Base-by-base conservation (phyloP, 2,329 filamentous ascomycete genomes). In the Nigrospora oryzae region DNA sequence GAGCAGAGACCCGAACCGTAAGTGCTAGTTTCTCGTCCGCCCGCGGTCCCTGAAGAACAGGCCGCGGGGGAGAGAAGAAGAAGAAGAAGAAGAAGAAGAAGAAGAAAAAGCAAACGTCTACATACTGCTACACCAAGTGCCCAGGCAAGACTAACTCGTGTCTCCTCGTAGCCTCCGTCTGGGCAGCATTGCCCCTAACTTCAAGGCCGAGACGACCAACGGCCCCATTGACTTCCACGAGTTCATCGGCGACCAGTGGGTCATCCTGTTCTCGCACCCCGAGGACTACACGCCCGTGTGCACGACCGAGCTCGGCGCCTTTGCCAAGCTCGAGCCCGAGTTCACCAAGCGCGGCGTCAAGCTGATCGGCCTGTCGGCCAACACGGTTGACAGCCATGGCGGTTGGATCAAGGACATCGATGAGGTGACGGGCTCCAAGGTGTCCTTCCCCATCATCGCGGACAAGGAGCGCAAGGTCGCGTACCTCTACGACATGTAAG, bases 281-380 rank as follows among this genome's bases (percentile, higher is more conserved):
- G 84, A 84, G 66, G 90, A 95, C 69, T 95, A 87, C 75, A 95
- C 90, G 2, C 90, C 90, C 44, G 90, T 95, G 48, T 96, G 90
- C 77, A 96, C 90, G 52, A 96, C 89, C 44, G 90, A 96, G 73
- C 84, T 96, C 51, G 90, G 89, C 51, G 89, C 89, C 48, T 94
- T 96, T 59, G 86, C 89, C 56, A 93, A 90, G 70, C 77, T 95
- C 51, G 83, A 89, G 72, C 79, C 82, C 58, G 89, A 95, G 68
- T 95, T 96, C 69, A 77, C 81, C 60, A 88, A 86, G 74, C 83
- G 89, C 51, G 82, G 81, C 52, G 87, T 91, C 59, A 94, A 95
- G 79, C 82, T 95, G 70, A 91, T 95, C 58, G 90, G 90, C 40
- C 77, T 96, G 55, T 84, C 81, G 50, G 89, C 89, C 73, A 94